Evolutionary conservation across 1,284 basidiomycete genomes (phyloP).

Genomic region (Ustilago vetiveriae): DNA sequence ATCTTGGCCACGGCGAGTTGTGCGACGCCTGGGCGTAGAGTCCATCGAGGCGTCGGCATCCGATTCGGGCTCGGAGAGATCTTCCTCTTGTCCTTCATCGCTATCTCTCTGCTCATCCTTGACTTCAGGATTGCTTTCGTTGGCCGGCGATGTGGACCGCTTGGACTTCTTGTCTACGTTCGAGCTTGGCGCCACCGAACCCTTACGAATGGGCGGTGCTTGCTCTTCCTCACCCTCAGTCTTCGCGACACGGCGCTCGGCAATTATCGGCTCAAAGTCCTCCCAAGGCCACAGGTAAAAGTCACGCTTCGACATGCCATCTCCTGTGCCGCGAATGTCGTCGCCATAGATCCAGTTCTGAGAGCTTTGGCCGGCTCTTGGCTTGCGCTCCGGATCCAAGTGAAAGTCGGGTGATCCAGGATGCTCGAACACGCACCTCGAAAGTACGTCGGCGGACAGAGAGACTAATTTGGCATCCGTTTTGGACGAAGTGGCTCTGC

Average conservation of each 20-base stretch:
- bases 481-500: constrained; percentile 8
- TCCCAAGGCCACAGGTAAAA: constrained; percentile 50
- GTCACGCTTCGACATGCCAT: constrained; percentile 48
- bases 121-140: background rate
- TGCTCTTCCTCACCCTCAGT: constrained; percentile 18
- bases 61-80: constrained; percentile 37
- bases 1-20: constrained; percentile 23
- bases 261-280: constrained; percentile 40
- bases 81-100: constrained; percentile 18
- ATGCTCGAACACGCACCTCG: constrained; percentile 39
- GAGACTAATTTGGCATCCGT: constrained; percentile 2
- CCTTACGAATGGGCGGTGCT: background rate
- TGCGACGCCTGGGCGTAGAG: constrained; percentile 26
- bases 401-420: constrained; percentile 43
- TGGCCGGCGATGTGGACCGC: constrained; percentile 16
- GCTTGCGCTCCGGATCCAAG: constrained; percentile 17
- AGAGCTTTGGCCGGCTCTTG: constrained; percentile 14
- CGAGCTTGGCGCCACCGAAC: background rate
- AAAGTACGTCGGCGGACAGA: constrained; percentile 10
- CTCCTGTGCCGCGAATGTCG: constrained; percentile 33
- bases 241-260: constrained; percentile 29
- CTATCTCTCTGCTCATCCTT: constrained; percentile 6
- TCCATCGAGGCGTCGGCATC: constrained; percentile 31
- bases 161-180: constrained; percentile 10
- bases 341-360: constrained; percentile 43